phyloP scores from a whole-genome alignment of 2,329 filamentous ascomycete species.

The Hypoxylon rubiginosum region DNA sequence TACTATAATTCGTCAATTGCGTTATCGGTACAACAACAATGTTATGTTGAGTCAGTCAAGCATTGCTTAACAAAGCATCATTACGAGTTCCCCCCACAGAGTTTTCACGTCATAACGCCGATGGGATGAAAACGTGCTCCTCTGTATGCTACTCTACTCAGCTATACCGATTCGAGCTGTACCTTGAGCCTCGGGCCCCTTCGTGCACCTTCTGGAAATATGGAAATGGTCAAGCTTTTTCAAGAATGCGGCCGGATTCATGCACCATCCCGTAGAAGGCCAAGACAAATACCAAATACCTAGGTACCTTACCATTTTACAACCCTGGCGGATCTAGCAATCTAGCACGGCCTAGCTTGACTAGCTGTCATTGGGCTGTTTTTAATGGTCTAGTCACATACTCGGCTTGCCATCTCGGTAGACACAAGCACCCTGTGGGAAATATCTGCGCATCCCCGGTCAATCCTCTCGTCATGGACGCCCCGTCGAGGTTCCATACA shows the following conservation, averaged over 20 bases:
- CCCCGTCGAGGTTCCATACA: background rate
- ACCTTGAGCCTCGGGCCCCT: conserved; percentile 17
- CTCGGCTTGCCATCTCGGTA: conserved; percentile 25
- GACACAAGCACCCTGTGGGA: conserved; percentile 6
- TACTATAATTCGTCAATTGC: background rate
- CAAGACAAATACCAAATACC: conserved; percentile 11
- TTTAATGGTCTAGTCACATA: conserved; percentile 1
- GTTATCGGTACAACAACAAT: background rate
- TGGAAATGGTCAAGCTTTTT: conserved; percentile 30
- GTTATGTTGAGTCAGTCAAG: conserved; percentile 15
- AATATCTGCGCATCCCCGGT: conserved; percentile 26
- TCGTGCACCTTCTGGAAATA: conserved; percentile 37
- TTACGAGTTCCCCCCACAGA: conserved; percentile 17
- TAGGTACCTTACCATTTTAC: background rate
- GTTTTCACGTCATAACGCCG: conserved; percentile 26
- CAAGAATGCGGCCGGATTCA: conserved; percentile 27
- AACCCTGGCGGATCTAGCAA: conserved; percentile 8
- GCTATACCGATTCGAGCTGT: background rate
- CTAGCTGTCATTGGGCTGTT: background rate
- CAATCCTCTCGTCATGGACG: conserved; percentile 37
- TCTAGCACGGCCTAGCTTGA: background rate
- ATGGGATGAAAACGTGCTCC: conserved; percentile 15
- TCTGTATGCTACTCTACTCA: too few relatives aligned
- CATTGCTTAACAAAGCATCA: conserved; percentile 25
- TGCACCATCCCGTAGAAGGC: conserved; percentile 27